A percentile compares a stretch with the other conserved stretches of the same genome.
phyloP scores from a whole-genome alignment of 2,329 filamentous ascomycete genomes.

The Cordyceps cicadae region DNA sequence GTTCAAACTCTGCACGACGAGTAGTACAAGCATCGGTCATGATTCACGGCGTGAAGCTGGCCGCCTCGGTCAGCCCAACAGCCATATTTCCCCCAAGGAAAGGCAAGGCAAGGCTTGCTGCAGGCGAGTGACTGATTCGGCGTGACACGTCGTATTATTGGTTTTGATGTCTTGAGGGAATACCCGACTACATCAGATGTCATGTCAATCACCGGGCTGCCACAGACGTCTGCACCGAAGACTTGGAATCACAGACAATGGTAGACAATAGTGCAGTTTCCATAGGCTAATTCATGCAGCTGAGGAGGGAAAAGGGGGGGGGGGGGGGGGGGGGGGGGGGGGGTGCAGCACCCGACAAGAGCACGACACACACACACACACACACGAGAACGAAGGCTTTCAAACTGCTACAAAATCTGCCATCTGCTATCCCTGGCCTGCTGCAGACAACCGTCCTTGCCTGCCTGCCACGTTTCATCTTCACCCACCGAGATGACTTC shows the following conservation, averaged over 20 bases:
- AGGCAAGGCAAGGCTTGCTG: background rate
- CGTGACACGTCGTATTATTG: slow-evolving; percentile 4
- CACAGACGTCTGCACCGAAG: background rate
- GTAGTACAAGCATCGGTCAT: background rate
- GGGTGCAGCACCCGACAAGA: background rate
- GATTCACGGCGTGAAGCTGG: background rate
- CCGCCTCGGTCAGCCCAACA: background rate
- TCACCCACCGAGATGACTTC: background rate
- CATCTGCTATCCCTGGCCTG: background rate
- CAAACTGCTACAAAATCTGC: background rate
- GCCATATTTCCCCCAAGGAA: background rate
- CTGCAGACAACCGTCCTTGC: background rate
- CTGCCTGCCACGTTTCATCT: slow-evolving; percentile 10
- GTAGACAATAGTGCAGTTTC: background rate
- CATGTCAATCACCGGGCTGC: background rate
- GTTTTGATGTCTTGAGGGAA: background rate
- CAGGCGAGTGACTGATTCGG: background rate
- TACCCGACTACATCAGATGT: background rate
- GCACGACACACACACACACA: too few species aligned
- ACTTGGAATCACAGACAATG: background rate
- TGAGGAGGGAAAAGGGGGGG: background rate
- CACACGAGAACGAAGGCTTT: too few species aligned
- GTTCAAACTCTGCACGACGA: background rate
- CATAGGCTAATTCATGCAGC: background rate
- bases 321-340: background rate